Percentiles rank a stretch among this genome's conserved stretches.
phyloP scores from a whole-genome alignment of 2,329 filamentous ascomycete species.

The Fusarium pseudonygamai region DNA sequence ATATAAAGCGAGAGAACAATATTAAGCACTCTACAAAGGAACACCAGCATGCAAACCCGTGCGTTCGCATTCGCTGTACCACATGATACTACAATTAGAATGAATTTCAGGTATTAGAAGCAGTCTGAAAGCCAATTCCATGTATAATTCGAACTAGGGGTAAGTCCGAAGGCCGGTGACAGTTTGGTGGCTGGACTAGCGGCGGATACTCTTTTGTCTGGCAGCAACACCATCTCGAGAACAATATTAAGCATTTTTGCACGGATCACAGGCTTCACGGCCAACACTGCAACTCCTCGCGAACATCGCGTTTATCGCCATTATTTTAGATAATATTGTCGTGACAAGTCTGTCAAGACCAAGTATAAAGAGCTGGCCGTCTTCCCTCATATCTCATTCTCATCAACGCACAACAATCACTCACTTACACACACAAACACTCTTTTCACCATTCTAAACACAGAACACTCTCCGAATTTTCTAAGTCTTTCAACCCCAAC shows the following conservation, averaged over 20 bases:
- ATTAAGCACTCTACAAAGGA: constrained; percentile 41
- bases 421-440: constrained; percentile 27
- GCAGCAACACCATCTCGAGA: constrained; percentile 38
- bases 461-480: constrained; percentile 37
- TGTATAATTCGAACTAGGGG: background rate
- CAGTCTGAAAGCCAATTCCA: background rate
- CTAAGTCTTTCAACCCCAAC: constrained; percentile 40
- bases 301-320: constrained; percentile 12
- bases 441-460: constrained; percentile 42
- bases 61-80: constrained; percentile 2
- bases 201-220: constrained; percentile 17
- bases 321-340: background rate
- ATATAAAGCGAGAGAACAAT: constrained; percentile 45
- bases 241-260: constrained; percentile 36
- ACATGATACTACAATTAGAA: background rate
- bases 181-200: constrained; percentile 10
- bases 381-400: background rate
- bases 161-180: constrained; percentile 7
- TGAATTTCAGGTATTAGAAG: background rate
- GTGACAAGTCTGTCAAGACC: background rate
- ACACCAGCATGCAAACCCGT: background rate
- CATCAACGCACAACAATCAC: constrained; percentile 23
- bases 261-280: constrained; percentile 31
- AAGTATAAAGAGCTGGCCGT: constrained; percentile 35
- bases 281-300: background rate